Percentiles rank a stretch among this genome's conserved stretches.
These are phyloP conservation scores for Linum lewisii DNA, from an alignment of 345 rosid genomes.

Conservation along the genomic window DNA sequence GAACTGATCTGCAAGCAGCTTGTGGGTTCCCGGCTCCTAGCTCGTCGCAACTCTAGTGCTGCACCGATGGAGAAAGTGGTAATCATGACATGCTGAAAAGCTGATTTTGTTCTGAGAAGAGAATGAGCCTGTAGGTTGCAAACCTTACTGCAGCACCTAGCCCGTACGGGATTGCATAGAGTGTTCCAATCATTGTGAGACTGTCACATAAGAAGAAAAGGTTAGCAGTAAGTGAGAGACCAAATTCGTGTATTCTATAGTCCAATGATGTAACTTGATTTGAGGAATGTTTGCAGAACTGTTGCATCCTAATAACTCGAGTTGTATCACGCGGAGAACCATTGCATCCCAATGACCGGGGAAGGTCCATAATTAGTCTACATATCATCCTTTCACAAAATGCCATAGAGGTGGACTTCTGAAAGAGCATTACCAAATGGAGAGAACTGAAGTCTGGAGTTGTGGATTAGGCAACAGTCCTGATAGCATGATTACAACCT, in stretches of 20 bases:
- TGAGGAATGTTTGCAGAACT: no score
- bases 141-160: constrained; percentile 23
- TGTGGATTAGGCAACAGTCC: constrained; percentile 19
- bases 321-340: no score
- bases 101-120: not conserved
- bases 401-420: no score
- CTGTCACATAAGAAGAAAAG: constrained; percentile 4
- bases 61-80: not conserved
- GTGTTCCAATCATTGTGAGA: constrained; percentile 12
- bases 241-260: not conserved
- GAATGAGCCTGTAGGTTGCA: not conserved
- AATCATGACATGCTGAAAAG: no score
- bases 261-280: no score
- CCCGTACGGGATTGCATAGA: constrained; percentile 11
- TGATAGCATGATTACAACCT: constrained; percentile 14
- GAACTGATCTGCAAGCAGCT: constrained; percentile 9
- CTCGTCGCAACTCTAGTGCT: constrained; percentile 18
- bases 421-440: constrained; percentile 12
- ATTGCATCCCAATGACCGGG: no score
- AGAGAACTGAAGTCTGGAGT: constrained; percentile 21
- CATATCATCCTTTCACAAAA: no score
- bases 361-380: no score
- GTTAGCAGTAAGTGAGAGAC: not conserved
- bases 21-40: constrained; percentile 15
- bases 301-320: no score